Conservation (phyloP, 768 basidiomycete genomes). For the Pleurotus platypus region DNA sequence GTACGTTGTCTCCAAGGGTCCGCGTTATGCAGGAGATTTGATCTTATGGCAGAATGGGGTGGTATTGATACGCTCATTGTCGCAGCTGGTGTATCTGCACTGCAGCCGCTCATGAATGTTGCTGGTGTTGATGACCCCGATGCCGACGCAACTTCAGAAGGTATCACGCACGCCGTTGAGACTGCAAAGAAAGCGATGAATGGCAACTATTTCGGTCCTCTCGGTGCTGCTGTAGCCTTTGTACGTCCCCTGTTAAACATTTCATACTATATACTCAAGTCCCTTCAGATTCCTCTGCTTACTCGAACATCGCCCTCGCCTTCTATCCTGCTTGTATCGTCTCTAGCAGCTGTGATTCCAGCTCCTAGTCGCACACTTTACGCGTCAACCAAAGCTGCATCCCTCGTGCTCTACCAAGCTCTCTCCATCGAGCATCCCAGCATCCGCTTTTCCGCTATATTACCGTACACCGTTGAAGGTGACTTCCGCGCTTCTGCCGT, state of each 20-base stretch:
- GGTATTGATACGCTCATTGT: conserved; percentile 83
- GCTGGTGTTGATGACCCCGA: conserved; percentile 48
- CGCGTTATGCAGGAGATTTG: background rate
- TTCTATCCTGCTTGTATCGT: conserved; percentile 76
- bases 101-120: conserved; percentile 70
- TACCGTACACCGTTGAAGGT: conserved; percentile 74
- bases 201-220: conserved; percentile 70
- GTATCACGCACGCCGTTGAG: conserved; percentile 55
- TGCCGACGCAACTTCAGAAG: conserved; percentile 43
- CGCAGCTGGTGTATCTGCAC: conserved; percentile 79
- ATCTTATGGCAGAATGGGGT: conserved; percentile 56
- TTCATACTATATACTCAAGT: background rate
- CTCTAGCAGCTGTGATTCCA: conserved; percentile 74
- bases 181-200: conserved; percentile 53
- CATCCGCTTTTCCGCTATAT: conserved; percentile 56
- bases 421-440: conserved; percentile 77
- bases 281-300: conserved; percentile 72
- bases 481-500: conserved; percentile 79
- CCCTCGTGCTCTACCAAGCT: conserved; percentile 72
- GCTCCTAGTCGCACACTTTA: conserved; percentile 87
- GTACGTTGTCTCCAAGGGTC: conserved; percentile 35
- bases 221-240: conserved; percentile 66
- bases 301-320: conserved; percentile 60
- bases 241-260: conserved; percentile 35
- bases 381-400: conserved; percentile 78